Conservation (phyloP, 176 grass and related monocot genomes). For the Chrysopogon serrulatus region DNA sequence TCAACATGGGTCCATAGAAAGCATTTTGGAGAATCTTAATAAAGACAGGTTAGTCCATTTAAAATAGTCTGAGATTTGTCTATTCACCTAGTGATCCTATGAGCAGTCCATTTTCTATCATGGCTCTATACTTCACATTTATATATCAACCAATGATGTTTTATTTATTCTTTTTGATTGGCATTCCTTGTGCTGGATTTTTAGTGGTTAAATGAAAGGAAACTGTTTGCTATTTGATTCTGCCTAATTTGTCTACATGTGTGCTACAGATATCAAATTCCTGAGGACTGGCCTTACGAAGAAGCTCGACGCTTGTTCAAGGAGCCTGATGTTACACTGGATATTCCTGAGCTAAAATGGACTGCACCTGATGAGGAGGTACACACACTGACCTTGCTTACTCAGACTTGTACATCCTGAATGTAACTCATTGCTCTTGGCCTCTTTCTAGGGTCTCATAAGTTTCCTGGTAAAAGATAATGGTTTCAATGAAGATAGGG, state of each 20-base stretch:
- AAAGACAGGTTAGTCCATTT: constrained; percentile 64
- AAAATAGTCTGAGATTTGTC: constrained; percentile 7
- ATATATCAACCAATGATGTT: not conserved
- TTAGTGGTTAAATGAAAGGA: not conserved
- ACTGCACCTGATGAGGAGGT: constrained; percentile 81
- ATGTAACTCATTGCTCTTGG: not conserved
- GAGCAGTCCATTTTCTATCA: not conserved
- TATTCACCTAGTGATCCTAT: not conserved
- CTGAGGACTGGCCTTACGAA: constrained; percentile 88
- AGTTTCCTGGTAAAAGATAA: constrained; percentile 80
- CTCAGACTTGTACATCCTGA: not conserved
- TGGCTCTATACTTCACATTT: not conserved
- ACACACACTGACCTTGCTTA: not conserved
- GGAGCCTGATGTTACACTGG: constrained; percentile 61
- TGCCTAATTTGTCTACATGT: not conserved
- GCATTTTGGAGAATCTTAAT: constrained; percentile 84
- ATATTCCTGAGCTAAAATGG: constrained; percentile 82
- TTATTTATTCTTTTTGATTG: not conserved
- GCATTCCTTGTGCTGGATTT: not conserved
- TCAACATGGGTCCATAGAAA: constrained; percentile 79
- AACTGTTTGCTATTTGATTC: constrained; percentile 7
- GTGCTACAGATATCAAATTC: constrained; percentile 76
- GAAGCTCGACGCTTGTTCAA: constrained; percentile 89
- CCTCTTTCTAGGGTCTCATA: constrained; percentile 50
- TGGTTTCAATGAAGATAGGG: constrained; percentile 81